Base-by-base conservation (phyloP, 306 rosid genomes). In the Prunus campanulata region DNA sequence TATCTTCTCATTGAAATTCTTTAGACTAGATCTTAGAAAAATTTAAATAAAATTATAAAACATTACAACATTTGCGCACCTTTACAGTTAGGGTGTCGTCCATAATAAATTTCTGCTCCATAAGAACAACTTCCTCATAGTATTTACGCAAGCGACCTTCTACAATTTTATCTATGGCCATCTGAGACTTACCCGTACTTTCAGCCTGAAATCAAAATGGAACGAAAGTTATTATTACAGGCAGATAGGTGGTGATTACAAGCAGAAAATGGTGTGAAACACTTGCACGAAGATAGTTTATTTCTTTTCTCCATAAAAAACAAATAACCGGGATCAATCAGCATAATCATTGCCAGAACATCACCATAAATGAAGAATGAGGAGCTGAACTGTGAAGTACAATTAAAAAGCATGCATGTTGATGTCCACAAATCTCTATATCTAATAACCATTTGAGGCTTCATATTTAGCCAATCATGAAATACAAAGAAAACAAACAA, bases 101-200 rank as follows among this genome's bases (percentile, higher is more conserved):
- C 77, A 90, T 72, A 68, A 94, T 81, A 81, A 90, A 94, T 78
- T 89, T 94, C 78, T 94, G 98, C 81, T 94, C 95, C 92, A 92
- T 71, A 48, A 94, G 91, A 70, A 94, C 98, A 63, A 92, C 96
- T 68, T 94, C 96, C 81, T 92, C 98, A 70, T 89, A 85, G 87
- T 90, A 94, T 82, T 94, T 94, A 78, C 93, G 95, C 47, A 92
- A 67, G 19, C 96, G 95, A 63, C 98, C 98, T 83, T 94, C 98
- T 56, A 94, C 98, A 87, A 95, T 94, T 86, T 92, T 94, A 35
- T 92, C 93, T 74, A 94, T 83, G 76, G 98, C 93, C 89, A 90
- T 90, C 78, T 88, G 92, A 74, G 97, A 16, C 86, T 90, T 94
- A 39, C 95, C 96, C 25, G 96, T 84, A 71, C 91, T 80, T 84